A percentile compares a stretch with the other conserved stretches of the same genome.
phyloP scores from a whole-genome alignment of 2,329 filamentous ascomycete species.

The Niveomyces coronatus region DNA sequence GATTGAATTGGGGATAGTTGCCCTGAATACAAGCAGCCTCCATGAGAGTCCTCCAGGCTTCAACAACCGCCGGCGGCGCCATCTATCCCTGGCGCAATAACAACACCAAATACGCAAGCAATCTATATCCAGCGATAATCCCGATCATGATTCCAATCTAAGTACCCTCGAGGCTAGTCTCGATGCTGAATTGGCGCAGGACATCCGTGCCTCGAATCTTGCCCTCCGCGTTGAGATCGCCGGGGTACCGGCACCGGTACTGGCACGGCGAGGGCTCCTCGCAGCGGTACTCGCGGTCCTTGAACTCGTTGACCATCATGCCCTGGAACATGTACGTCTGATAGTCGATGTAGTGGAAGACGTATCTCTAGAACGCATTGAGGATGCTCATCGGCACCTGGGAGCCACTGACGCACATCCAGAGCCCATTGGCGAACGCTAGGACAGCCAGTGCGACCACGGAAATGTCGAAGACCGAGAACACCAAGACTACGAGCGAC shows the following conservation, averaged over 20 bases:
- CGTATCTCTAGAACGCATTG: slow-evolving; percentile 79
- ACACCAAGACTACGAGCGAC: slow-evolving; percentile 68
- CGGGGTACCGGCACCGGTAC: slow-evolving; percentile 64
- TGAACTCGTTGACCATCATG: slow-evolving; percentile 90
- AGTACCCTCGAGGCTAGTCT: slow-evolving; percentile 61
- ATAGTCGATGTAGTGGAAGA: slow-evolving; percentile 84
- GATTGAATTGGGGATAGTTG: too few relatives aligned
- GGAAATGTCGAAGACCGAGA: slow-evolving; percentile 65
- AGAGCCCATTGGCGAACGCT: slow-evolving; percentile 79
- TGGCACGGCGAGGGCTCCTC: slow-evolving; percentile 19
- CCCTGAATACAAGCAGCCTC: too few relatives aligned
- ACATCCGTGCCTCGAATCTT: slow-evolving; percentile 62
- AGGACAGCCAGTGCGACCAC: slow-evolving; percentile 70
- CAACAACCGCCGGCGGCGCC: too few relatives aligned
- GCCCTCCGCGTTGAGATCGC: slow-evolving; percentile 51
- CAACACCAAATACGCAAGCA: slow-evolving; percentile 23
- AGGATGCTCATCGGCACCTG: slow-evolving; percentile 62
- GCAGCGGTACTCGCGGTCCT: slow-evolving; percentile 52
- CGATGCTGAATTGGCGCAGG: slow-evolving; percentile 59
- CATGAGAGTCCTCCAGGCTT: too few relatives aligned
- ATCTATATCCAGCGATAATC: slow-evolving; percentile 61
- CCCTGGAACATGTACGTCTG: slow-evolving; percentile 80
- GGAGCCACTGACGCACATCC: slow-evolving; percentile 82
- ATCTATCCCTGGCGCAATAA: slow-evolving; percentile 7
- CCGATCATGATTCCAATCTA: slow-evolving; percentile 65